Evolutionary conservation across 768 basidiomycete genomes (phyloP).

Genomic region (Hygrophorus russula): DNA sequence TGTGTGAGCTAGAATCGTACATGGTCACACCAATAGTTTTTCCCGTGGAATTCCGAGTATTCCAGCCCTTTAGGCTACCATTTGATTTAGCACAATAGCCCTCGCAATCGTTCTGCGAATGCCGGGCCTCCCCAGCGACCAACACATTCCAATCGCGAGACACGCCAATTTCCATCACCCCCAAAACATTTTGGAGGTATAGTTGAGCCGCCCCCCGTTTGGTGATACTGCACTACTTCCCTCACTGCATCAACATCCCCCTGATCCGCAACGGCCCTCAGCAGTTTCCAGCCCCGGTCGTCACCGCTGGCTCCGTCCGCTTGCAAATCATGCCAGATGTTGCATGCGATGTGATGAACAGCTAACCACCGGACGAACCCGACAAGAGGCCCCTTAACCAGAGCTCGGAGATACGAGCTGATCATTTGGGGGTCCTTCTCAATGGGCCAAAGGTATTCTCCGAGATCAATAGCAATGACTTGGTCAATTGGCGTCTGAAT

Average conservation of each 20-base stretch:
- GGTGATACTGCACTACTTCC: constrained; percentile 50
- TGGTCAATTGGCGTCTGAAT: constrained; percentile 40
- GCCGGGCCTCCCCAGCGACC: constrained; percentile 10
- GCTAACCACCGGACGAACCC: constrained; percentile 61
- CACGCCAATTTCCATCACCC: constrained; percentile 13
- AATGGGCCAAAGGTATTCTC: constrained; percentile 61
- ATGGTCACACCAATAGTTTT: no score
- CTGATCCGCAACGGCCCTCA: constrained; percentile 40
- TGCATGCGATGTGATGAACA: constrained; percentile 67
- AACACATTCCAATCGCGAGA: constrained; percentile 15
- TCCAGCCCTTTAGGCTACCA: not conserved
- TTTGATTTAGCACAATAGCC: not conserved
- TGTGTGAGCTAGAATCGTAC: no score
- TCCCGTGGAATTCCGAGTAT: no score
- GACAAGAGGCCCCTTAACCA: constrained; percentile 31
- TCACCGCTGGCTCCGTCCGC: constrained; percentile 15
- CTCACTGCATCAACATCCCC: constrained; percentile 34
- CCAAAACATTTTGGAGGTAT: constrained; percentile 44
- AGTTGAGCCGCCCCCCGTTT: constrained; percentile 23
- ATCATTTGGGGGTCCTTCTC: constrained; percentile 55
- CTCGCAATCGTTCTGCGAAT: constrained; percentile 8
- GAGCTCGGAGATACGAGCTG: constrained; percentile 48
- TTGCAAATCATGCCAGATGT: constrained; percentile 59
- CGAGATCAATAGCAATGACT: constrained; percentile 40
- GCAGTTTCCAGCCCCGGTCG: constrained; percentile 32